These are phyloP conservation scores for Colletotrichum brevisporum DNA, from an alignment of 2,329 filamentous ascomycete species.

Conservation along the genomic window DNA sequence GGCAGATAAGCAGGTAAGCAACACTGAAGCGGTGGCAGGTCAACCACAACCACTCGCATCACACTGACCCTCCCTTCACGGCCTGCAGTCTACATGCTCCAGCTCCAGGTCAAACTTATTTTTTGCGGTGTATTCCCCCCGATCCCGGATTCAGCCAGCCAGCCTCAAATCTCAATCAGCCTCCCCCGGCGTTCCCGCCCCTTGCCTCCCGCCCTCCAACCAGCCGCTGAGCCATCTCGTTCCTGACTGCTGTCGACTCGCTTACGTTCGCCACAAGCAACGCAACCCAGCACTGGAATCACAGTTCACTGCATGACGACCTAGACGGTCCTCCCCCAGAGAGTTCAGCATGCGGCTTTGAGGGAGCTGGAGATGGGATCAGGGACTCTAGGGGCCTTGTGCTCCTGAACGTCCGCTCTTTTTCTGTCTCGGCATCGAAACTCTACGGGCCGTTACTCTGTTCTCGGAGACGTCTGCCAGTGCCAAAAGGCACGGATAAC, in stretches of 20 bases:
- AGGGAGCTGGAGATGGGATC: neutral
- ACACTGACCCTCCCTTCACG: no score
- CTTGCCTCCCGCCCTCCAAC: constrained; percentile 14
- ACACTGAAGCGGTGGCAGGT: no score
- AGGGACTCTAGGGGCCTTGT: neutral
- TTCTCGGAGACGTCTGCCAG: constrained; percentile 5
- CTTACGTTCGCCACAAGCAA: constrained; percentile 15
- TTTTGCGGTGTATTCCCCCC: no score
- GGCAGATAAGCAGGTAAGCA: no score
- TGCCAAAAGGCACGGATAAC: constrained; percentile 12
- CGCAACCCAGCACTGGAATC: neutral
- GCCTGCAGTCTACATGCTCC: no score
- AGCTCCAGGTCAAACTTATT: no score
- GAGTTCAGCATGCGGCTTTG: constrained; percentile 4
- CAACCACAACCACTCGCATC: no score
- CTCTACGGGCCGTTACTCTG: neutral
- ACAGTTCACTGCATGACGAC: no score
- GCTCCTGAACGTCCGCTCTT: neutral
- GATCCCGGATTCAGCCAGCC: constrained; percentile 14
- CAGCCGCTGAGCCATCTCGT: constrained; percentile 12
- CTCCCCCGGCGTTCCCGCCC: constrained; percentile 24
- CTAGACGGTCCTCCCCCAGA: neutral
- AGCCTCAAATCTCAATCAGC: constrained; percentile 22
- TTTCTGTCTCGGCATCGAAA: constrained; percentile 18
- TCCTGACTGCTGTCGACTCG: constrained; percentile 7